Percentiles rank a stretch among this genome's conserved stretches.
Conservation (phyloP, 2,329 filamentous ascomycete species). For the Lasiodiplodia sp. region DNA sequence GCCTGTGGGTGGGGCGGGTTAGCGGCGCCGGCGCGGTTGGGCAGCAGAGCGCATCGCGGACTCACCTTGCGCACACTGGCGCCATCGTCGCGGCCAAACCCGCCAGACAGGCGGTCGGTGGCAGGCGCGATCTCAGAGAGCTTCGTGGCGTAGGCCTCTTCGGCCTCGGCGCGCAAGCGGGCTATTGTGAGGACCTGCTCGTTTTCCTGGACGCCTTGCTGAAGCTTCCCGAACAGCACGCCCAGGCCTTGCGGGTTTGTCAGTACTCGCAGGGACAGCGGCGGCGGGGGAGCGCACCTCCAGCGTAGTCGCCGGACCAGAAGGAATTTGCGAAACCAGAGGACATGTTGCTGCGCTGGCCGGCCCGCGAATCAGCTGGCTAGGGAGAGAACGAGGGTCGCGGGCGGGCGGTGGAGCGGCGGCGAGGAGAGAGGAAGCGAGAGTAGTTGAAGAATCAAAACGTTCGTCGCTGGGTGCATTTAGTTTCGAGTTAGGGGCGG, state of each 20-base stretch:
- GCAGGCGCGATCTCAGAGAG: slow-evolving; percentile 82
- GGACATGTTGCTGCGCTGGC: slow-evolving; percentile 31
- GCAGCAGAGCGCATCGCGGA: slow-evolving; percentile 8
- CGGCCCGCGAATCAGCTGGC: slow-evolving; percentile 24
- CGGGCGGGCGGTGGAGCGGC: slow-evolving; percentile 10
- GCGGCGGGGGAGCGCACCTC: slow-evolving; percentile 64
- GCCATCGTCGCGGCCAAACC: slow-evolving; percentile 90
- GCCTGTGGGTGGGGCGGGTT: slow-evolving; percentile 64
- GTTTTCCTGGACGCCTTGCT: slow-evolving; percentile 95
- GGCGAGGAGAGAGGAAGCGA: neutral
- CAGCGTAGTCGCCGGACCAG: slow-evolving; percentile 97
- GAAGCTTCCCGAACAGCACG: slow-evolving; percentile 93
- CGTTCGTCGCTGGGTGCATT: slow-evolving; percentile 5
- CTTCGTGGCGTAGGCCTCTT: slow-evolving; percentile 84
- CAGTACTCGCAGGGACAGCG: slow-evolving; percentile 33
- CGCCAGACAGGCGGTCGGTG: slow-evolving; percentile 81
- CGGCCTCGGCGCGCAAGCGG: slow-evolving; percentile 92
- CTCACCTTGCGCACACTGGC: slow-evolving; percentile 92
- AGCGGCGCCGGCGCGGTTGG: slow-evolving; percentile 31
- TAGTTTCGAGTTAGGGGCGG: slow-evolving; percentile 16
- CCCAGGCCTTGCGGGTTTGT: slow-evolving; percentile 70
- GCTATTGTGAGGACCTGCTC: slow-evolving; percentile 92
- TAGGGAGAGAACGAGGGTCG: slow-evolving; percentile 11
- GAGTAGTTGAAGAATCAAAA: neutral
- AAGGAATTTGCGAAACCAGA: slow-evolving; percentile 88